Evolutionary conservation across 2,329 filamentous ascomycete genomes (phyloP), one percentile per base, ranked within the genome.

Genomic region (Zelopaecilomyces penicillatus): DNA sequence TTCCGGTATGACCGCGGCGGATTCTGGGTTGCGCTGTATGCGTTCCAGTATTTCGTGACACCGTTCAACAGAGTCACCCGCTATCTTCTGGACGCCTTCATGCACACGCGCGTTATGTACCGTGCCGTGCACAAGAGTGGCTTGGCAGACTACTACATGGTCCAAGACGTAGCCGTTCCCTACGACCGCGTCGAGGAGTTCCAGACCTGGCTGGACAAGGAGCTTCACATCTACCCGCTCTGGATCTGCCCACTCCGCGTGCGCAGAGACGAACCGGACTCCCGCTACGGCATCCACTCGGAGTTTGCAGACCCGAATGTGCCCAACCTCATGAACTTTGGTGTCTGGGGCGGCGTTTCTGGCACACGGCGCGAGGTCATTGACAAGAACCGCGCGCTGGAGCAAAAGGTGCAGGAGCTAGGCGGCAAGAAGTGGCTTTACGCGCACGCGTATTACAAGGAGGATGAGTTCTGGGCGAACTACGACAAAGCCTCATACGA

Each of bases 361-460:
- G 58, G 56, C 3, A 60, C 66, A 29, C 64, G 69, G 3, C 58
- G 67, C 2, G 62, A 68, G 7, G 76, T 76, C 41, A 65, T 83
- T 6, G 53, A 56, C 1, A 65, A 69, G 41, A 86, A 86, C 58
- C 71, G 78, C 1, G 69, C 68, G 1, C 65, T 87, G 1, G 83
- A 86, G 61, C 63, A 67, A 6, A 77, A 75, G 44, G 68, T 85
- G 0, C 69, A 70, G 6, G 71, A 75, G 28, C 67, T 82, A 5
- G 69, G 74, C 3, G 83, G 83, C 5, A 80, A 78, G 67, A 85
- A 85, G 62, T 84, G 80, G 68, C 63, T 87, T 1, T 87, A 87
- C 50, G 80, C 81, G 1, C 81, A 85, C 46, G 77, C 79, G 0
- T 85, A 81, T 60, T 84, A 84, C 58, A 76, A 71, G 3, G 75